Base-by-base conservation (phyloP, 805 yeast genomes). In the Lachancea lanzarotensis region DNA sequence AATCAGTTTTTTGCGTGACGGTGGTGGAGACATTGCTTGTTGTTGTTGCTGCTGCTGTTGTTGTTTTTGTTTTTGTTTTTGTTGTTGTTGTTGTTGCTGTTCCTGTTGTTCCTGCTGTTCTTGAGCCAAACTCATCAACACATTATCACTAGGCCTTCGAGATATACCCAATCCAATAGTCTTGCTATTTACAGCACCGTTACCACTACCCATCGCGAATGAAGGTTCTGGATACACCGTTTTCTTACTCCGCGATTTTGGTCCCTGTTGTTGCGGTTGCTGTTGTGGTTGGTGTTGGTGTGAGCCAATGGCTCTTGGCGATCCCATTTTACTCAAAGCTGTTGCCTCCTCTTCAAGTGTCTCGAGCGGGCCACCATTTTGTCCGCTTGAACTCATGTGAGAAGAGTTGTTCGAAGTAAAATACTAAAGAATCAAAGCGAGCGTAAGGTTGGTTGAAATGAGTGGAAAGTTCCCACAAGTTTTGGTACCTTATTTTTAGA, bases 131-230 rank as follows among this genome's bases (percentile, higher is more conserved):
- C 55, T 57, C 40, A 52, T 39, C 34, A 60, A 40, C 26, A 62
- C 38, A 47, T 62, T 63, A 35, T 63, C 65, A 40, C 65, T 60
- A 5, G 67, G 67, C 38, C 66, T 52, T 29, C 67, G 52, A 7
- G 56, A 60, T 27, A 56, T 48, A 7, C 61, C 63, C 19, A 60
- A 43, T 7, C 60, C 63, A 4, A 55, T 45, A 29, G 56, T 55
- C 34, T 54, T 56, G 43, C 52, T 50, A 46, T 36, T 47, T 7
- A 37, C 34, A 34, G 36, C 22, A n/a, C 31, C 18, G 16, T 15
- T 36, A 18, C 25, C 13, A 36, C 39, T 36, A n/a, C 13, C 39
- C 13, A 31, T 11, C 3, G 30, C 27, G 20, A 31, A 33, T 17
- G 29, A 19, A 17, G 39, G 17, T 20, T 44, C 40, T 25, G 47